Conservation (phyloP, 2,329 filamentous ascomycete species). For the Beauveria bassiana region DNA sequence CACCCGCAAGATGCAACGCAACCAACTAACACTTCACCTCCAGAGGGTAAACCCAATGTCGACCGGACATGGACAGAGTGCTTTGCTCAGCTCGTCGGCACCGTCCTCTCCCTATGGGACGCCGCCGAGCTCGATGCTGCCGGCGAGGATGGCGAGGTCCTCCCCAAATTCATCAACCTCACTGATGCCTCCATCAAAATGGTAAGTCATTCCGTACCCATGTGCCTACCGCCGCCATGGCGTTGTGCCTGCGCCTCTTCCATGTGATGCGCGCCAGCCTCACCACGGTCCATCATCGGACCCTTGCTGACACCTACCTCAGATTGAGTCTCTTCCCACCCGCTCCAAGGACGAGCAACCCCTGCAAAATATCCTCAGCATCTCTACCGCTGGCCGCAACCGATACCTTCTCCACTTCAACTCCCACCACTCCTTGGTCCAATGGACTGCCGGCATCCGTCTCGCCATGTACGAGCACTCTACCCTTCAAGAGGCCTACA, state of each 20-base stretch:
- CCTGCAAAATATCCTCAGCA: conserved; percentile 87
- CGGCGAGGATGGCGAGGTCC: conserved; percentile 74
- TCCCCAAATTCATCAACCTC: conserved; percentile 91
- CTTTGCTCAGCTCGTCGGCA: conserved; percentile 93
- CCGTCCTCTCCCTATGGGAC: conserved; percentile 92
- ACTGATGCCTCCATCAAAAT: conserved; percentile 98
- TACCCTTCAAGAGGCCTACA: conserved; percentile 91
- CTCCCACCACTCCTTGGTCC: conserved; percentile 82
- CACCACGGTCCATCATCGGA: background rate
- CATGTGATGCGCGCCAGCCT: background rate
- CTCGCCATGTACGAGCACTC: conserved; percentile 92
- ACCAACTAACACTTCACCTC: conserved; percentile 18
- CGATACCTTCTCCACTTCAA: conserved; percentile 95
- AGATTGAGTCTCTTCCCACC: conserved; percentile 87
- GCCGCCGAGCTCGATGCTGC: conserved; percentile 83
- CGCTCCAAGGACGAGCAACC: conserved; percentile 68
- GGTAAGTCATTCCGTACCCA: conserved; percentile 45
- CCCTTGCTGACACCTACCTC: background rate
- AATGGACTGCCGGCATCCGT: conserved; percentile 93
- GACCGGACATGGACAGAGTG: conserved; percentile 94
- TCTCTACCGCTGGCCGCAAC: conserved; percentile 93
- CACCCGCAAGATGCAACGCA: background rate
- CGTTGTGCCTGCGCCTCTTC: background rate
- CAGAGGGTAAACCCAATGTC: conserved; percentile 77
- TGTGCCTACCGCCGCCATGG: background rate